Base-by-base conservation (phyloP, 495 filamentous ascomycete genomes). In the Neurospora tetrasperma region DNA sequence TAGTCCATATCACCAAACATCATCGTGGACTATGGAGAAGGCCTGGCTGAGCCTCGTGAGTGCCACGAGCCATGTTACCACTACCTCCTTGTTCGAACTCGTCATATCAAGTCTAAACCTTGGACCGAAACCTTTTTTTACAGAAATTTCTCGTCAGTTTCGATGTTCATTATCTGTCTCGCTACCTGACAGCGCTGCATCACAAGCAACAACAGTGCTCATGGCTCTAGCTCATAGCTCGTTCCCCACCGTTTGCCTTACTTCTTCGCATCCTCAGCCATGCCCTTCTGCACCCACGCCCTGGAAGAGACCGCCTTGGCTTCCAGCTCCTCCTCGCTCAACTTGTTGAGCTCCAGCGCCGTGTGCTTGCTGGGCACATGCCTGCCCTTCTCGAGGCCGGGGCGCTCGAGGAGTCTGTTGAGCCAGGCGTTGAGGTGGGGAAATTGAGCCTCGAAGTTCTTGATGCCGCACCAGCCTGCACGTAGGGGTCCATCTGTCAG, bases 371-470 rank as follows among this genome's bases (percentile, higher is more conserved):
- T 82, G 0, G 94, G 95, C 20, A 97, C 91, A 84, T 97, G 87
- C 0, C 89, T 82, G 0, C 94, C 94, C 83, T 89, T 94, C 83
- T 94, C 88, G 4, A 92, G 85, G 1, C 85, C 95, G 4, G 89
- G 87, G 3, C 93, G 84, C 69, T 85, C 83, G 7, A 88, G 79
- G 83, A 98, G 85, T 39, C 84, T 81, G 68, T 92, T 82, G 41
- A 89, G 80, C 85, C 93, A 96, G n/a, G 87, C 86, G 41, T 89
- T 87, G 71, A 91, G 75, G 7, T 83, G 78, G 0, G 93, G 93
- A 78, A 96, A 97, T 4, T 66, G 54, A 16, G 6, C 8, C 75
- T 95, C 90, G 3, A 90, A 84, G 69, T 96, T 88, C 39, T 92
- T 87, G 8, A 97, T 76, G 11, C 92, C 93, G 1, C 92, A 86